Evolutionary conservation across 805 yeast genomes (phyloP), one percentile per base, ranked within the genome.

Genomic region (Clavispora carvajalis): DNA sequence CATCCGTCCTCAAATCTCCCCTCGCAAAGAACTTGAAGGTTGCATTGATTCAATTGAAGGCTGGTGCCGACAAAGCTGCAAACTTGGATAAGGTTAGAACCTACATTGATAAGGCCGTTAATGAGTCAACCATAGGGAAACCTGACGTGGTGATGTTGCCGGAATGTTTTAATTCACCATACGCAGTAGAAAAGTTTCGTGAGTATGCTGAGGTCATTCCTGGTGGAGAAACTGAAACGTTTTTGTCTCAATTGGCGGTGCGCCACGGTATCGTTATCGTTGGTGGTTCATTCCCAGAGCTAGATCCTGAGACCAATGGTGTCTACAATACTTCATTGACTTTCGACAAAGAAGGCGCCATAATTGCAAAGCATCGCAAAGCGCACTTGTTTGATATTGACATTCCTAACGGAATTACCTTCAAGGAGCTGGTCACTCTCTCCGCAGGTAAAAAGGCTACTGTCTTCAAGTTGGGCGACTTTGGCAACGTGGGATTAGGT

Each of bases 161-260:
- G 7, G 98, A 93, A 65, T 89, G 96, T 66, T 91, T 90, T 76
- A 93, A 91, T 60, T 86, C 96, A 1, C 98, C 98, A 3, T 93
- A 93, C 58, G 79, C 95, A 0, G 95, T 88, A 22, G 77, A 77
- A 43, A 83, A 90, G 46, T 93, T 93, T 63, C 77, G 85, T 5
- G 80, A 86, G 44, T 91, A 93, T 58, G 90, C 96, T 3, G 99
- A 93, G 60, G 52, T 61, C n/a, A 85, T 93, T 33, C 95, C 95
- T 5, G 59, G 67, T 1, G 95, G 95, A 5, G 81, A 79, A 44
- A 73, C 80, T 4, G 80, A 91, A 3, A 49, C 60, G 38, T 74
- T 85, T 37, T 63, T 91, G 37, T 69, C 88, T 1, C 56, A 60
- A 0, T 59, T 88, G 49, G 96, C 98, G n/a, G 71, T 69, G 42